These are phyloP conservation scores for Epithele typhae DNA, from an alignment of 768 basidiomycete species.

Conservation along the genomic window DNA sequence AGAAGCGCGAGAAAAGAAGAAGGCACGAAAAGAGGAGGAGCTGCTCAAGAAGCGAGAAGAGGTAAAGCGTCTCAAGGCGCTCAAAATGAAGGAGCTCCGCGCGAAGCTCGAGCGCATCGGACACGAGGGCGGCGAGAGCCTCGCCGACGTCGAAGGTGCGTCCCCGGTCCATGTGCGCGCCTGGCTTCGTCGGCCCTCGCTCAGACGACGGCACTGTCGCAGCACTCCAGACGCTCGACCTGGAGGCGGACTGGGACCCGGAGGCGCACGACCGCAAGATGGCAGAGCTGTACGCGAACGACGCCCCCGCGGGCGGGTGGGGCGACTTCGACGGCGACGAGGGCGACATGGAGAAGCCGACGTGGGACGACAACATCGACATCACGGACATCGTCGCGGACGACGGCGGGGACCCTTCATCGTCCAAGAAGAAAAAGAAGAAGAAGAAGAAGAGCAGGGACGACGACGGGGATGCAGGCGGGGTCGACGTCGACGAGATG, in stretches of 20 bases:
- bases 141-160: slow-evolving; percentile 31
- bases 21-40: slow-evolving; percentile 78
- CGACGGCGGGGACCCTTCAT: slow-evolving; percentile 16
- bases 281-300: slow-evolving; percentile 62
- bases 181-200: neutral
- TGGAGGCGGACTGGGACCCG: slow-evolving; percentile 94
- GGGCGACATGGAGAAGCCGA: slow-evolving; percentile 61
- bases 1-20: slow-evolving; percentile 75
- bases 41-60: slow-evolving; percentile 71
- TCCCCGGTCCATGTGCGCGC: neutral
- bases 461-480: slow-evolving; percentile 43
- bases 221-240: slow-evolving; percentile 69
- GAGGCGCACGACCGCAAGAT: slow-evolving; percentile 81
- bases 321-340: slow-evolving; percentile 22
- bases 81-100: slow-evolving; percentile 83
- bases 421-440: slow-evolving; percentile 50
- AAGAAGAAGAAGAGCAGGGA: slow-evolving; percentile 39
- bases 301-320: slow-evolving; percentile 33
- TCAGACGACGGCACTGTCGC: no score
- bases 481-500: slow-evolving; percentile 41
- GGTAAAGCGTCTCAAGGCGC: slow-evolving; percentile 69
- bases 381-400: slow-evolving; percentile 56
- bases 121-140: slow-evolving; percentile 58
- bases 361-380: slow-evolving; percentile 90
- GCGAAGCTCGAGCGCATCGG: slow-evolving; percentile 71